phyloP scores from a whole-genome alignment of 2,329 filamentous ascomycete species.

The Parastagonospora nodorum region DNA sequence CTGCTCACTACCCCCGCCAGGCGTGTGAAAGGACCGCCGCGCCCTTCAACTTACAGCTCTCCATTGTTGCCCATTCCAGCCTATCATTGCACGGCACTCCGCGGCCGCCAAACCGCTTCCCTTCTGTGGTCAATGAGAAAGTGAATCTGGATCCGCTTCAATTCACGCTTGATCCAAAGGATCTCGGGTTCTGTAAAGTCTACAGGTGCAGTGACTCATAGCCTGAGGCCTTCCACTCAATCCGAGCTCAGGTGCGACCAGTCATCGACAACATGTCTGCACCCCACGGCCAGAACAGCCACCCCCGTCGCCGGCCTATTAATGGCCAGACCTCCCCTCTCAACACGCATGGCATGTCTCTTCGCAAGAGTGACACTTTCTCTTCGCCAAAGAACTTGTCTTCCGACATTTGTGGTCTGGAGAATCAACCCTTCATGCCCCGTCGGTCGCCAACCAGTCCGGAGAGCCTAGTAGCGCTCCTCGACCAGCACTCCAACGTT shows the following conservation, averaged over 20 bases:
- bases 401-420: constrained; percentile 47
- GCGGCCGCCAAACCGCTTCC: constrained; percentile 12
- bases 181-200: constrained; percentile 30
- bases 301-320: constrained; percentile 54
- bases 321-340: constrained; percentile 42
- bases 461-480: constrained; percentile 54
- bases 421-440: constrained; percentile 50
- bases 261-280: constrained; percentile 47
- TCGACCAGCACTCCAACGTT: constrained; percentile 50
- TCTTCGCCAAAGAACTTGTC: constrained; percentile 48
- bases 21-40: constrained; percentile 27
- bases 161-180: constrained; percentile 30
- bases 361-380: constrained; percentile 57
- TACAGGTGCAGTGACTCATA: constrained; percentile 43
- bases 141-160: constrained; percentile 29
- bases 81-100: constrained; percentile 9
- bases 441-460: constrained; percentile 55
- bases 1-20: constrained; percentile 24
- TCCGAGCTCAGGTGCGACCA: constrained; percentile 31
- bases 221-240: constrained; percentile 32
- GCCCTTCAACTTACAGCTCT: constrained; percentile 33
- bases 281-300: constrained; percentile 46
- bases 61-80: constrained; percentile 12
- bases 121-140: constrained; percentile 28
- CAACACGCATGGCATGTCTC: constrained; percentile 49